These are phyloP conservation scores for Malassezia dermatis DNA, from an alignment of 1,284 basidiomycete species.

Conservation along the genomic window DNA sequence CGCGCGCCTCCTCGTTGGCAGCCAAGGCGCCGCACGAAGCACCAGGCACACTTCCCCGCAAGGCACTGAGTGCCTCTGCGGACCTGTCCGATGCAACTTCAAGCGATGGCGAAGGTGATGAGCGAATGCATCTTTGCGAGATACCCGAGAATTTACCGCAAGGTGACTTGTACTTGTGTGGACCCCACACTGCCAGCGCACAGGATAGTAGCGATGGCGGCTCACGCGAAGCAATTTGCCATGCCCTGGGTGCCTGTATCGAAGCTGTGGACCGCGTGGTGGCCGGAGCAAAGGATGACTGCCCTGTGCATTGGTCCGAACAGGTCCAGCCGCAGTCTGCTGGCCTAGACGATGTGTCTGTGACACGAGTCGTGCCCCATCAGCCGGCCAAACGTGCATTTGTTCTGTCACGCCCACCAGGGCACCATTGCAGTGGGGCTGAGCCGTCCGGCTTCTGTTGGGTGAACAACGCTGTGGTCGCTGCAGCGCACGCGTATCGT, in stretches of 20 bases:
- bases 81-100: conserved; percentile 13
- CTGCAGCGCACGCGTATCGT: conserved; percentile 80
- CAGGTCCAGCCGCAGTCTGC: background rate
- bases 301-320: background rate
- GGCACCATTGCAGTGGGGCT: conserved; percentile 44
- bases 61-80: background rate
- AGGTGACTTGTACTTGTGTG: conserved; percentile 41
- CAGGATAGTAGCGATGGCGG: conserved; percentile 20
- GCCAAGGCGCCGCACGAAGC: conserved; percentile 4
- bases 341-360: background rate
- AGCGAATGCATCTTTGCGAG: conserved; percentile 30
- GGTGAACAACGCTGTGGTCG: conserved; percentile 83
- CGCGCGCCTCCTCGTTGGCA: conserved; percentile 1
- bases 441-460: conserved; percentile 74
- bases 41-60: background rate
- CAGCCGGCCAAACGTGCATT: conserved; percentile 34
- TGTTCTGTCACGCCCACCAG: conserved; percentile 44
- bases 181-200: conserved; percentile 17
- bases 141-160: conserved; percentile 35
- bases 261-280: conserved; percentile 42
- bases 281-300: conserved; percentile 1
- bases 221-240: conserved; percentile 38
- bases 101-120: conserved; percentile 34
- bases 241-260: conserved; percentile 36
- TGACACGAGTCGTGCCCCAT: background rate